Base-by-base conservation (phyloP, 2,329 filamentous ascomycete species). In the Westerdykella aurantiaca region DNA sequence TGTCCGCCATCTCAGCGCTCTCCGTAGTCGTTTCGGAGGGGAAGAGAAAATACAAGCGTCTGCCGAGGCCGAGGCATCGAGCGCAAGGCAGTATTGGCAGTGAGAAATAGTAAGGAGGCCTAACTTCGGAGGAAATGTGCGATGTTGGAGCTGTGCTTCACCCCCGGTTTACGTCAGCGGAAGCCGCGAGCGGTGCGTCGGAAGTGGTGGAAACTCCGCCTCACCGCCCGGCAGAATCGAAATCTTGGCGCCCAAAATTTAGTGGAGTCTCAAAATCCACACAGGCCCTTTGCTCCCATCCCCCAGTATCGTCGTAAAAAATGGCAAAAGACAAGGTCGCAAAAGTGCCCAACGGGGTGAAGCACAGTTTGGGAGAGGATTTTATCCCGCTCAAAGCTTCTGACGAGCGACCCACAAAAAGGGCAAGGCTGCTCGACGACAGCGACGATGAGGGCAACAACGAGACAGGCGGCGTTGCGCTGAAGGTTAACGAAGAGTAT, bases 401-500 rank as follows among this genome's bases (percentile, higher is more conserved):
- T 18, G 37, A 37, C 55, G 50, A 52, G 16, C 63, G 56, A 4
- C 62, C 62, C 3, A 45, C 57, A 13, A 69, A 68, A 48, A 61
- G 66, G 40, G 59, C 57, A 2, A 67, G 61, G 44, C 44, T 69
- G 34, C 59, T 69, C 46, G 66, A 69, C 51, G 60, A 67, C 44
- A 63, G 57, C 54, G 62, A 63, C 46, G 54, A 57, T 22, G 58
- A 50, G 25, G 57, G 55, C 6, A 63, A 63, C 39, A 51, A 45
- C 39, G 56, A 56, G 12, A 52, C 53, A 1, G 58, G 52, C 39
- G 55, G 50, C 25, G 57, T 56, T 7, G 52, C 56, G 38, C 56
- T 97, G 65, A 89, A 86, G 64, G 83, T 98, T 69, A 97, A 98
- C 68, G 76, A 89, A 64, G 88, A 94, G 41, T 98, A 84, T 67